Conservation (phyloP, 345 rosid species). For the Crucihimalaya himalaica region DNA sequence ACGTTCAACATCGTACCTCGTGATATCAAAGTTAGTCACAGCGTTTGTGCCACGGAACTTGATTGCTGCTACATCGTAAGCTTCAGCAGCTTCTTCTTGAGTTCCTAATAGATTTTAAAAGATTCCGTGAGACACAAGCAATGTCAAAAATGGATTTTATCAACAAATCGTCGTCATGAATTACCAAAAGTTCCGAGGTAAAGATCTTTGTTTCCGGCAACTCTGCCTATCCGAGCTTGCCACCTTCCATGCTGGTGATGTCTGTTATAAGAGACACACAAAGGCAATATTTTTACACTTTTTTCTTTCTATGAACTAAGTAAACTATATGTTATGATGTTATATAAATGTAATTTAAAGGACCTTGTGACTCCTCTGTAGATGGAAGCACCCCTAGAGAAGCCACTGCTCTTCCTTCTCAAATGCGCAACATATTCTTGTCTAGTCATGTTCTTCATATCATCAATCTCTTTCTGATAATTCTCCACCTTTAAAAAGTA, state of each 20-base stretch:
- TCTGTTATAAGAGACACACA: slow-evolving; percentile 36
- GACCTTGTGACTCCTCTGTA: slow-evolving; percentile 99
- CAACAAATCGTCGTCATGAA: slow-evolving; percentile 5
- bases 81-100: slow-evolving; percentile 98
- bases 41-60: slow-evolving; percentile 92
- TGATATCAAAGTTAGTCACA: slow-evolving; percentile 86
- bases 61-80: slow-evolving; percentile 90
- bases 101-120: slow-evolving; percentile 56
- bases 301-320: neutral
- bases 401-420: slow-evolving; percentile 98
- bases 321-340: neutral
- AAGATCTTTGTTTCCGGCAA: slow-evolving; percentile 97
- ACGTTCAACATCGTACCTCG: slow-evolving; percentile 77
- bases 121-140: slow-evolving; percentile 12
- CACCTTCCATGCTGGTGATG: slow-evolving; percentile 99
- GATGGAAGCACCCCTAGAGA: slow-evolving; percentile 97
- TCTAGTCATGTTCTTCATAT: slow-evolving; percentile 81
- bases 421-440: slow-evolving; percentile 95
- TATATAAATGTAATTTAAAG: neutral
- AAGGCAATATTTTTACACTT: slow-evolving; percentile 12
- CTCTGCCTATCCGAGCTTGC: slow-evolving; percentile 99
- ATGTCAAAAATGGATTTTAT: neutral
- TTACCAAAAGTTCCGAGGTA: slow-evolving; percentile 95
- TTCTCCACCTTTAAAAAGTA: slow-evolving; percentile 57
- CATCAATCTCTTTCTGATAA: slow-evolving; percentile 76